Evolutionary conservation across 176 grass and related monocot genomes (phyloP), one percentile per base, ranked within the genome.

Genomic region (Carex pumila): DNA sequence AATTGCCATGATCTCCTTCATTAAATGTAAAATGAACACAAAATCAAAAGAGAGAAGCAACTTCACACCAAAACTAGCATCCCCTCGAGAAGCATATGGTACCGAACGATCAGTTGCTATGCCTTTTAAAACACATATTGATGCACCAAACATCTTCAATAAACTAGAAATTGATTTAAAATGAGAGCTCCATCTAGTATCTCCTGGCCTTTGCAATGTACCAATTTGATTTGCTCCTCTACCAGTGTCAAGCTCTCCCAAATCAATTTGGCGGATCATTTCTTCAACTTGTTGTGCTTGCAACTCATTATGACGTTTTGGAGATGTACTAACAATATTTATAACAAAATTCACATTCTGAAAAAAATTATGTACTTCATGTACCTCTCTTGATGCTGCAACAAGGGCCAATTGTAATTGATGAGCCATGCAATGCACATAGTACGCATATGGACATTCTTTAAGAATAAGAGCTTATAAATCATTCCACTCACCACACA

Each of bases 101-200:
- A n/a, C n/a, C n/a, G n/a, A n/a, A n/a, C n/a, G n/a, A n/a, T n/a
- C n/a, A n/a, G n/a, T n/a, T n/a, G n/a, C n/a, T n/a, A n/a, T n/a
- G n/a, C n/a, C n/a, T n/a, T n/a, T n/a, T n/a, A n/a, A n/a, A n/a
- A n/a, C n/a, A n/a, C n/a, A n/a, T n/a, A n/a, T n/a, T n/a, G n/a
- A n/a, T n/a, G n/a, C n/a, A n/a, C n/a, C n/a, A n/a, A n/a, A n/a
- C n/a, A n/a, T n/a, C n/a, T n/a, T n/a, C n/a, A n/a, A n/a, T n/a
- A n/a, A n/a, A n/a, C n/a, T n/a, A n/a, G n/a, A n/a, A n/a, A n/a
- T n/a, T n/a, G n/a, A n/a, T n/a, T n/a, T n/a, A n/a, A n/a, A n/a
- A n/a, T n/a, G n/a, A n/a, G n/a, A n/a, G n/a, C 43, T 64, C 58
- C 79, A 82, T 31, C 79, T 57, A 82, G 56, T 65, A 65, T 82